These are phyloP conservation scores for Ampelomyces quisqualis DNA, from an alignment of 2,329 filamentous ascomycete genomes.

Conservation along the genomic window DNA sequence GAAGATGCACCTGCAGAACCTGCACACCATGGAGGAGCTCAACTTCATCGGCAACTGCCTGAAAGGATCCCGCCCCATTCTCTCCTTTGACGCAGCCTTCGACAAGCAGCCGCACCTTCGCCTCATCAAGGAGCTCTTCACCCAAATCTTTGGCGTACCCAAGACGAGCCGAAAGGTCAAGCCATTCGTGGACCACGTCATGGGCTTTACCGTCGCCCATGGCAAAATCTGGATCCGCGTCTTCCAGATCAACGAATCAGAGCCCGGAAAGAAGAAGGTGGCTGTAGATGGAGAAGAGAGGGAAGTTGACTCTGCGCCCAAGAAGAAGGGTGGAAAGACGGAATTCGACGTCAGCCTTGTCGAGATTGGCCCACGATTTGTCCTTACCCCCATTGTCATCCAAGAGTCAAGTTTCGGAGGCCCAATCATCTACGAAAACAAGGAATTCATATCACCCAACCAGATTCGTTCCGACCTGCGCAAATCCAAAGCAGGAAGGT, in stretches of 20 bases:
- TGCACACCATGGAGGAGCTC: constrained; percentile 96
- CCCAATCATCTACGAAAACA: constrained; percentile 97
- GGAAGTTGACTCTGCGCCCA: constrained; percentile 34
- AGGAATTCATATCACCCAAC: constrained; percentile 95
- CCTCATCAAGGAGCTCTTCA: constrained; percentile 85
- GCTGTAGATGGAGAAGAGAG: constrained; percentile 46
- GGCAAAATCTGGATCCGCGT: constrained; percentile 95
- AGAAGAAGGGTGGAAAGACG: constrained; percentile 51
- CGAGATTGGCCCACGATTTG: constrained; percentile 91
- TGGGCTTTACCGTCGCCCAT: constrained; percentile 86
- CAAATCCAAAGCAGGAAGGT: constrained; percentile 71
- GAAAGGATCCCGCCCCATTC: constrained; percentile 85
- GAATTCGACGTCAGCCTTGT: constrained; percentile 80
- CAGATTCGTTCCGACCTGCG: constrained; percentile 83
- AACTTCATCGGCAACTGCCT: constrained; percentile 96
- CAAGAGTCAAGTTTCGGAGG: constrained; percentile 94
- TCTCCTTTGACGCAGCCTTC: constrained; percentile 89
- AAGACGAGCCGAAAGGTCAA: constrained; percentile 86
- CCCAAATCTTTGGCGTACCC: constrained; percentile 89
- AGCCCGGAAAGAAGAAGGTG: constrained; percentile 55
- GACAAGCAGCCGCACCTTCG: constrained; percentile 76
- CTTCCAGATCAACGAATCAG: constrained; percentile 88
- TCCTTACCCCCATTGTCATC: constrained; percentile 91
- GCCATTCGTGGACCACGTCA: constrained; percentile 93
- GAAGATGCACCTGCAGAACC: constrained; percentile 77